phyloP scores from a whole-genome alignment of 371 early-diverging fungal genomes.

The Mortierella sp. region DNA sequence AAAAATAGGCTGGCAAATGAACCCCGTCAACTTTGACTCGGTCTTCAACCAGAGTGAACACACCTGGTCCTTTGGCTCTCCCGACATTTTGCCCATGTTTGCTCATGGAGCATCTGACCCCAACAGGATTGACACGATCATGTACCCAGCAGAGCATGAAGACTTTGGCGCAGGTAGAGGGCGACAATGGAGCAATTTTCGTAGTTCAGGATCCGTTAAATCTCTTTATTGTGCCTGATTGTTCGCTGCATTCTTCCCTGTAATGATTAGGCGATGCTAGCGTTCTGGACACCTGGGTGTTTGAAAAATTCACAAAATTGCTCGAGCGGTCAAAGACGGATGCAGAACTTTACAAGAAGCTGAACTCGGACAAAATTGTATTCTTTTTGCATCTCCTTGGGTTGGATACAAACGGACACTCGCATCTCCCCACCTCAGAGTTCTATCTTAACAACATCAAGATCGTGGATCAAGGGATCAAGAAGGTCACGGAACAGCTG shows the following conservation, averaged over 20 bases:
- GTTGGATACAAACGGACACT: conserved; percentile 96
- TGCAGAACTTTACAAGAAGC: conserved; percentile 60
- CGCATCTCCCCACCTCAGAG: conserved; percentile 84
- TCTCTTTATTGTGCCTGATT: neutral
- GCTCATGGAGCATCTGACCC: conserved; percentile 88
- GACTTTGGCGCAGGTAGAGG: conserved; percentile 84
- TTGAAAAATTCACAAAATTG: conserved; percentile 69
- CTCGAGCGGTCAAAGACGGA: conserved; percentile 70
- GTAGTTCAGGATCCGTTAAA: neutral
- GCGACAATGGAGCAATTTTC: neutral
- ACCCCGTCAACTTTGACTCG: conserved; percentile 96
- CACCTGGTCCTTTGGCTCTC: conserved; percentile 98
- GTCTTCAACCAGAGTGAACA: conserved; percentile 91
- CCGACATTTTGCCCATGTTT: conserved; percentile 97
- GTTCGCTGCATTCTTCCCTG: neutral
- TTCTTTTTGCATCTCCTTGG: conserved; percentile 95
- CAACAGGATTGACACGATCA: conserved; percentile 82
- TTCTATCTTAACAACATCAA: conserved; percentile 87
- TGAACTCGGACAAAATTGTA: conserved; percentile 82
- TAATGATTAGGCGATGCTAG: conserved; percentile 84
- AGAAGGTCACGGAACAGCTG: conserved; percentile 70
- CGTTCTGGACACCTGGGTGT: conserved; percentile 91
- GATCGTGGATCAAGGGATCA: conserved; percentile 83
- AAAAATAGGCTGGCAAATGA: conserved; percentile 92
- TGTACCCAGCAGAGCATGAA: conserved; percentile 90